Evolutionary conservation across 1,139 yeast genomes (phyloP), one percentile per base, ranked within the genome.

Genomic region (Taphrina flavorubra): DNA sequence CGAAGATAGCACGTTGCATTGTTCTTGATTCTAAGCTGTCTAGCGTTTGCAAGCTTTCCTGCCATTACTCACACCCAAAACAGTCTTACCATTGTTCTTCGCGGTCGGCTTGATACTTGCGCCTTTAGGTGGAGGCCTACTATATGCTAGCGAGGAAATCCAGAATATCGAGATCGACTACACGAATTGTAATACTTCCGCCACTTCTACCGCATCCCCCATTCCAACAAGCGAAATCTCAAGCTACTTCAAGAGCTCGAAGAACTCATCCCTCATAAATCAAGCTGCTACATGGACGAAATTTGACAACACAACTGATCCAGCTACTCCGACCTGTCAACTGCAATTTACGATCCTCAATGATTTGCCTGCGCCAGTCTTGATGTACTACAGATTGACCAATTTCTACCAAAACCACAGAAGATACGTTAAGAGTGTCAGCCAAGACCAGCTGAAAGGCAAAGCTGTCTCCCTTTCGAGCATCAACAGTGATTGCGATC

Each of bases 391-490:
- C 82, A 83, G 90, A 74, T 79, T 94, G 74, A 87, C 92, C 71
- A 87, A 89, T 73, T 94, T 94, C 78, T 86, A 89, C 78, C 96
- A 96, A 68, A 94, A 94, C 79, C 99, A 94, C 79, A 88, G 99
- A 77, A 86, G 98, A 75, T 94, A 85, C 78, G 99, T 90, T 56
- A 88, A 90, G 77, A 90, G 97, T 4, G 92, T 87, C 77, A 88
- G 92, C 78, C 98, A 94, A 78, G 91, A 89, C 74, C 99, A 94
- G 79, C 80, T 94, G 64, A 86, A 87, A 72, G 99, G 99, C 46
- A 79, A 87, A 70, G 84, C 84, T 2, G 89, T 91, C 7, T 80
- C 86, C 20, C 79, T 81, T 18, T 68, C 72, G 14, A 81, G 77
- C 44, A 86, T 94, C 71, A 87, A 88, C 75, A 84, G 87, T 74